Evolutionary conservation across 1,139 yeast genomes (phyloP), one percentile per base, ranked within the genome.

Genomic region (Candida sp.): DNA sequence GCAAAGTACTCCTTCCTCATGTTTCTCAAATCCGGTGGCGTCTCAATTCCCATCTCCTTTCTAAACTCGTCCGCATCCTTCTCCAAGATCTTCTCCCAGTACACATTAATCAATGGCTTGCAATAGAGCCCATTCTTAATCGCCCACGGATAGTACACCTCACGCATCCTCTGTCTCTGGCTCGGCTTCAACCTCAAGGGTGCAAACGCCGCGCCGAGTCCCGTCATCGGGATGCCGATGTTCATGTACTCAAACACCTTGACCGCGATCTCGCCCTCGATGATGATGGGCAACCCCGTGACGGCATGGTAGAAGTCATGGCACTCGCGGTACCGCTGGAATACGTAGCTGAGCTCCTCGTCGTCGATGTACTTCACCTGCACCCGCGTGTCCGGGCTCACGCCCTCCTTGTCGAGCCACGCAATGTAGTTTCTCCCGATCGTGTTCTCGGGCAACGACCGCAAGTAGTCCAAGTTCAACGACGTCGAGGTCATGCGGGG

Each of bases 221-320:
- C 97, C 7, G 98, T 93, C 96, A 96, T 93, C 22, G 98, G 98
- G 45, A 96, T 83, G 2, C 97, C 97, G 54, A 94, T 82, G 66
- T 94, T 94, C 67, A 94, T 88, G 64, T 86, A 96, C 69, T 94
- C 99, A 60, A 96, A 85, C 28, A 93, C 89, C 69, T 94, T 94
- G 27, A 94, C 89, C 0, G 97, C 91, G 47, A 94, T 88, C 65
- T 94, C 99, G 17, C 99, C 99, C 63, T 94, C 99, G 59, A 96
- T 84, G 40, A 90, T 87, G 42, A 93, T 90, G 0, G 98, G 98
- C 48, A 91, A 77, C 7, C 96, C 96, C 0, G 96, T 88, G 38
- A 94, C 78, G 2, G 98, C 91, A 67, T 94, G 99, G 65, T 92
- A 94, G 63, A 94, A 94, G 67, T 94, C 99, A 62, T 94, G 99